Conservation (phyloP, 805 yeast genomes). For the Yarrowia hollandica region DNA sequence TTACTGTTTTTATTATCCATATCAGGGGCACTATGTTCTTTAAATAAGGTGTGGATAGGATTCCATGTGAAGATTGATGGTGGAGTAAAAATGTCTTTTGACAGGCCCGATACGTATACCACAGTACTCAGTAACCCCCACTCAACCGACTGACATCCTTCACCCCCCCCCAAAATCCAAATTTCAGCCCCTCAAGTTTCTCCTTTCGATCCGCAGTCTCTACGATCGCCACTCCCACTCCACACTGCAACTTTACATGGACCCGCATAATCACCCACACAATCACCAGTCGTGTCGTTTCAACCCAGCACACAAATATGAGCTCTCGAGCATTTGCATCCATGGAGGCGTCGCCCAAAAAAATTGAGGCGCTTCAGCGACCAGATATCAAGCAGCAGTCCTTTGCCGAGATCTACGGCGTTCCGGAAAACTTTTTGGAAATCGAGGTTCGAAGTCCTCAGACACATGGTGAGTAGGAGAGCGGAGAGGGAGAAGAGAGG, state of each 20-base stretch:
- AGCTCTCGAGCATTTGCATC: constrained; percentile 29
- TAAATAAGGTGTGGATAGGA: neutral
- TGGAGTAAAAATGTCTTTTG: no score
- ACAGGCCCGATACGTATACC: no score
- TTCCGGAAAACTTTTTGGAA: constrained; percentile 91
- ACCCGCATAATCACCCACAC: constrained; percentile 25
- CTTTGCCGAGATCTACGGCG: constrained; percentile 82
- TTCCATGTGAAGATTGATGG: no score
- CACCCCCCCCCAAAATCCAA: no score
- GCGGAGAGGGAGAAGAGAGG: neutral
- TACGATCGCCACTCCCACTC: constrained; percentile 6
- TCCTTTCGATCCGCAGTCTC: neutral
- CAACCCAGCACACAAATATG: neutral
- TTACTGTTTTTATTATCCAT: no score
- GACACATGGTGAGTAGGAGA: constrained; percentile 54
- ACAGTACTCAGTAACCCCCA: no score
- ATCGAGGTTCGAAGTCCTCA: constrained; percentile 80
- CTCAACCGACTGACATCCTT: neutral
- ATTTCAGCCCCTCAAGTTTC: neutral
- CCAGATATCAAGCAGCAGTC: constrained; percentile 57
- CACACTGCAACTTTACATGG: constrained; percentile 23
- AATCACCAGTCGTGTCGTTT: no score
- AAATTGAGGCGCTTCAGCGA: constrained; percentile 38
- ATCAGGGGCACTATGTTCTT: neutral
- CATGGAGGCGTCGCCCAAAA: constrained; percentile 32